Percentiles rank a stretch among this genome's conserved stretches.
Conservation (phyloP, 305 asterid species). For the Solanum hybrid region DNA sequence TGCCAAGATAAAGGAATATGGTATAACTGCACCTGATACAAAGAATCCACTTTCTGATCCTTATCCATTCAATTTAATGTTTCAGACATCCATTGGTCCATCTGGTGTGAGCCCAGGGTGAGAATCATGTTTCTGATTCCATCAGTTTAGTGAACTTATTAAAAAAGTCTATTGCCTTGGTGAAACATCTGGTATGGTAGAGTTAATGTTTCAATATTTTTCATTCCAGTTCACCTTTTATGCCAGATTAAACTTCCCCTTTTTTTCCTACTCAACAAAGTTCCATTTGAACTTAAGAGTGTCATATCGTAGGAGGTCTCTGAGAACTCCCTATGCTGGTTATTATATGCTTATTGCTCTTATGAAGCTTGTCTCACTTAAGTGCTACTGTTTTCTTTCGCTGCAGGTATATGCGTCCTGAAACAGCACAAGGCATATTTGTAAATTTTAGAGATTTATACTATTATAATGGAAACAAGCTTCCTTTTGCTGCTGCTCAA, state of each 20-base stretch:
- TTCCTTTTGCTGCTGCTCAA: conserved; percentile 26
- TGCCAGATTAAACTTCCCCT: not conserved
- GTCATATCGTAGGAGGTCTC: not conserved
- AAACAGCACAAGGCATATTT: conserved; percentile 27
- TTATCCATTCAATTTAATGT: conserved; percentile 29
- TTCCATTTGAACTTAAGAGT: not conserved
- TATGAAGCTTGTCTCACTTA: not conserved
- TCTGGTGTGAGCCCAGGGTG: conserved; percentile 27
- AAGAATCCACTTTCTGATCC: conserved; percentile 28
- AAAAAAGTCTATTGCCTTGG: not conserved
- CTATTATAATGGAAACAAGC: conserved; percentile 23
- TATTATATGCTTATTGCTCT: not conserved
- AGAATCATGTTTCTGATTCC: not conserved
- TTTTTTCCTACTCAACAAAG: not conserved
- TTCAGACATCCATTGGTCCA: conserved; percentile 28
- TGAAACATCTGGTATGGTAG: not conserved
- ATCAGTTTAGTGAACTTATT: not conserved
- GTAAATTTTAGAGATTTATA: conserved; percentile 23
- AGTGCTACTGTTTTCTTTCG: not conserved
- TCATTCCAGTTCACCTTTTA: not conserved
- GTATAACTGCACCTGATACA: conserved; percentile 25
- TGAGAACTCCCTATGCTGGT: not conserved
- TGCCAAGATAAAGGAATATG: conserved; percentile 25
- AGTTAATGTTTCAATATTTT: not conserved
- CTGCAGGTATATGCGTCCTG: conserved; percentile 24